Evolutionary conservation across 2,329 filamentous ascomycete species (phyloP), one percentile per base, ranked within the genome.

Genomic region (Aotearoamyces nothofagi): DNA sequence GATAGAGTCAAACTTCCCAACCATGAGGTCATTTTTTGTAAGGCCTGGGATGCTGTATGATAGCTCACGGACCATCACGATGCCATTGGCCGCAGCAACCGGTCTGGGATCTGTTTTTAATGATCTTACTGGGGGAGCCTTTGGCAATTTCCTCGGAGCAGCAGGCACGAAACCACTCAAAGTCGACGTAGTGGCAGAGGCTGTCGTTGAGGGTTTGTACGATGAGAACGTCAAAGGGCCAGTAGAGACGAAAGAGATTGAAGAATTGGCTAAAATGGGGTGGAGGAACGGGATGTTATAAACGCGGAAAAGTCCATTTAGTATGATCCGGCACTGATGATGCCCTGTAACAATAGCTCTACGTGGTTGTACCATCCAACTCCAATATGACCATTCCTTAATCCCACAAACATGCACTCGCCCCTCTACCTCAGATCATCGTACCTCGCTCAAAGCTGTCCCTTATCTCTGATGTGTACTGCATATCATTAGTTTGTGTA

Each of bases 401-500:
- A n/a, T n/a, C n/a, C n/a, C n/a, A n/a, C n/a, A n/a, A n/a, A n/a
- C n/a, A n/a, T n/a, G n/a, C 19, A 8, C 19, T 20, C 8, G n/a
- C 20, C 7, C 17, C 4, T 19, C 11, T 8, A n/a, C 14, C 16
- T 13, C 50, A 96, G 52, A 96, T 90, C 69, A 92, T 92, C 3
- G 90, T 96, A 11, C 90, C 90, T 39, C 90, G 71, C 66, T 98
- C 90, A 52, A 98, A 98, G 54, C 80, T 94, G 50, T 98, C 90
- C 49, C 90, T 66, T 45, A 98, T 96, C 53, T 98, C 90, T 17
- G 80, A 74, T 25, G 90, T 98, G 55, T 98, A 98, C 63, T 67
- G 37, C 9, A 40, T 27, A 23, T 25, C 10, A 30, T 51, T 34
- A 54, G 47, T 24, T 34, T 24, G 26, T 30, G 22, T 2, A 10